Conservation (phyloP, 371 early-diverging fungal genomes). For the Saksenaea vasiformis region DNA sequence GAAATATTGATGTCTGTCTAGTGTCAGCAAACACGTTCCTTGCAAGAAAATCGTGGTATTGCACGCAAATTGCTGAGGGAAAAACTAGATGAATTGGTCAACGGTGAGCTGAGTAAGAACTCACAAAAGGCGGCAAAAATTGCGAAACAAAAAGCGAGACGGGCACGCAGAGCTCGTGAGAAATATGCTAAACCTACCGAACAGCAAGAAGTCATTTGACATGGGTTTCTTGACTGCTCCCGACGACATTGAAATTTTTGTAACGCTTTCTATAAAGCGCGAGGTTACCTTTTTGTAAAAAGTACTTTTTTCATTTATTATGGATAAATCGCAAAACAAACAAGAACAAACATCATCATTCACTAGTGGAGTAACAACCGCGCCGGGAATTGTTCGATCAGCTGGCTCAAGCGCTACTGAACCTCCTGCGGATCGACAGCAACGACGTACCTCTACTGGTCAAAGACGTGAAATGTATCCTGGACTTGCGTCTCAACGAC, state of each 20-base stretch:
- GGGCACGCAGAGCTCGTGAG: slow-evolving; percentile 51
- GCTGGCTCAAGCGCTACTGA: not conserved
- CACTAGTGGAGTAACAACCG: not conserved
- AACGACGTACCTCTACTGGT: not conserved
- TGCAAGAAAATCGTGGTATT: slow-evolving; percentile 75
- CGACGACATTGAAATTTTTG: not conserved
- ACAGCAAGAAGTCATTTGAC: not conserved
- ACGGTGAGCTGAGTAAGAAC: slow-evolving; percentile 69
- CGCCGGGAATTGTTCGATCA: not conserved
- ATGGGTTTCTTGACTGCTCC: slow-evolving; percentile 4
- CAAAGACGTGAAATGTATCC: slow-evolving; percentile 1
- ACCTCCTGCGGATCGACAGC: not conserved
- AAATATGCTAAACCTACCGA: slow-evolving; percentile 33
- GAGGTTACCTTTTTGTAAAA: not conserved
- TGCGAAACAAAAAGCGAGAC: slow-evolving; percentile 58
- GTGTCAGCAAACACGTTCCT: slow-evolving; percentile 82
- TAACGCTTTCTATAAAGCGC: slow-evolving; percentile 1
- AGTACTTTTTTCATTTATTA: not conserved
- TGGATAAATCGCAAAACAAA: not conserved
- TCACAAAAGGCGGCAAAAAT: slow-evolving; percentile 66
- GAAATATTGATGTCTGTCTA: slow-evolving; percentile 14
- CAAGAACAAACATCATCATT: not conserved
- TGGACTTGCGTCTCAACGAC: not conserved
- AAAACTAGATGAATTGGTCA: slow-evolving; percentile 70
- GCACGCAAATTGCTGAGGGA: slow-evolving; percentile 70